Conservation (phyloP, 2,329 filamentous ascomycete species). For the Paraconiothyrium brasiliense region DNA sequence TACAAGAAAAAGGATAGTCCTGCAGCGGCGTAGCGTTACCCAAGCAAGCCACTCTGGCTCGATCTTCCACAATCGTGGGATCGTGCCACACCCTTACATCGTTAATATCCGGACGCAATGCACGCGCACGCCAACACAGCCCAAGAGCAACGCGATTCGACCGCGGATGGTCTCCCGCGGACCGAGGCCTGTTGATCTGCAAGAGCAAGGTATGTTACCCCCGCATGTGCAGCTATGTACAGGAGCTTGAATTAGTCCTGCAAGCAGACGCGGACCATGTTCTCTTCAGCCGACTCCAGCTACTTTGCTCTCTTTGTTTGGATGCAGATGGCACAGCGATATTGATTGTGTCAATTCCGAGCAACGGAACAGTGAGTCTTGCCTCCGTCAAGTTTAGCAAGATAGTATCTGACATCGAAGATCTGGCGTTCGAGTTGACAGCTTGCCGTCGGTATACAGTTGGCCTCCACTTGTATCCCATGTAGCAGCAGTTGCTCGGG, state of each 20-base stretch:
- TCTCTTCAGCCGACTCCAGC: constrained; percentile 47
- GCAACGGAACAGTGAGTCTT: constrained; percentile 29
- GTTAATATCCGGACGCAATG: constrained; percentile 38
- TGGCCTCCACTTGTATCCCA: constrained; percentile 24
- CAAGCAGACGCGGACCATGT: constrained; percentile 43
- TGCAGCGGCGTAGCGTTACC: constrained; percentile 20
- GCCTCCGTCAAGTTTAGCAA: constrained; percentile 21
- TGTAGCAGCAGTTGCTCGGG: constrained; percentile 25
- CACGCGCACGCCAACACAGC: constrained; percentile 38
- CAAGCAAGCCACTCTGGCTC: constrained; percentile 27
- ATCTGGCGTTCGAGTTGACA: constrained; percentile 36
- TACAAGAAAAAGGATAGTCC: constrained; percentile 19
- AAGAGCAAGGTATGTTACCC: constrained; percentile 45
- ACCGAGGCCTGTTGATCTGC: constrained; percentile 48
- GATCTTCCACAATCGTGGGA: constrained; percentile 42
- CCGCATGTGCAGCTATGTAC: constrained; percentile 38
- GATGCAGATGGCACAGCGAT: constrained; percentile 36
- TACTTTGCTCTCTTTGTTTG: constrained; percentile 35
- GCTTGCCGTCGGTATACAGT: constrained; percentile 28
- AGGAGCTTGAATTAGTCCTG: constrained; percentile 40
- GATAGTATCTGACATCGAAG: constrained; percentile 27
- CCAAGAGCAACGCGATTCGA: constrained; percentile 31
- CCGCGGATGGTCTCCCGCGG: constrained; percentile 46
- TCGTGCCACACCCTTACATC: constrained; percentile 28
- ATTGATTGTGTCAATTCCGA: constrained; percentile 44